Base-by-base conservation (phyloP, 768 basidiomycete species). In the Tulasnella sp. region DNA sequence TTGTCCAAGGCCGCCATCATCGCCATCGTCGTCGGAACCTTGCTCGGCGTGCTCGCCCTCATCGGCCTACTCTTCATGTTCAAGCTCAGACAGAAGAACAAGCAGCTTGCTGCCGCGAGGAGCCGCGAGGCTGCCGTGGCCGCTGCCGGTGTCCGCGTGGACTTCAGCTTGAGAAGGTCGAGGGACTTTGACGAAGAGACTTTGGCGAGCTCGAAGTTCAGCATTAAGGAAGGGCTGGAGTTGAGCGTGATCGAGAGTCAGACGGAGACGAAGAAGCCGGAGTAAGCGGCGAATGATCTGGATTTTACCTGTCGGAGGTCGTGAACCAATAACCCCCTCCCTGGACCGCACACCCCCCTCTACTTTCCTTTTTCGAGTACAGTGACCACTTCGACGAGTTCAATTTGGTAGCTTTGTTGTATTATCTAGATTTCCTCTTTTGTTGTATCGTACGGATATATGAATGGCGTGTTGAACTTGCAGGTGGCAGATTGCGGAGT, bases 1-100 rank as follows among this genome's bases (percentile, higher is more conserved):
- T 26, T 75, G 3, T 67, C 74, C 57, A 55, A 75, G 29, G 3
- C 32, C 5, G 48, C 74, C 9, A 75, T 20, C 9, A 75, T 75
- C 57, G 44, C 7, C 7, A 35, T 55, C 74, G 16, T 48, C 37
- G 74, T 75, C 39, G 74, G 74, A 44, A 7, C 74, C 15, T 29
- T 75, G 10, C 74, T 75, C 57, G 74, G 48, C 51, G 42, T 20
- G 18, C 42, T 75, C 39, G 3, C n/a, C 3, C 7, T 75, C 46
- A 23, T 29, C 11, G 44, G 3, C 20, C 10, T 40, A 16, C 18
- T 75, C 32, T 39, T 67, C 29, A 3, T 57, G 29, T 32, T 16
- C 46, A 40, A 23, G 23, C 46, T 7, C 46, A 9, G 46, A 40
- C 74, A 40, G 13, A 10, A 75, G 57, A 55, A 40, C 23, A 75